A percentile compares a stretch with the other conserved stretches of the same genome.
These are phyloP conservation scores for Mycena pura DNA, from an alignment of 768 basidiomycete species.

Conservation along the genomic window DNA sequence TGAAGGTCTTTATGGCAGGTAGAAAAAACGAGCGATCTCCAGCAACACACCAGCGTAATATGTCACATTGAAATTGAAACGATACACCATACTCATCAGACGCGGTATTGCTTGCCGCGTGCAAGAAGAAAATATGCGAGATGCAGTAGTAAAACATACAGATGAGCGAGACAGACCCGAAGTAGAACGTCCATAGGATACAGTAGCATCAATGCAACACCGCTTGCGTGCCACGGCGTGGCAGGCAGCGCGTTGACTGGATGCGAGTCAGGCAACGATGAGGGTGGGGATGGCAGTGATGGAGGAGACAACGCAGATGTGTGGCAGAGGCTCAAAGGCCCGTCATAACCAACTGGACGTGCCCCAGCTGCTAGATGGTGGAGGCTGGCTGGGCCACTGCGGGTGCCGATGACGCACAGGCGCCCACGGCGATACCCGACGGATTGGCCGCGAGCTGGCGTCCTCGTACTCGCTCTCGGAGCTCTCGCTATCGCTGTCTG, in stretches of 20 bases:
- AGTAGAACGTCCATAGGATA: constrained; percentile 34
- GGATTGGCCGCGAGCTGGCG: constrained; percentile 38
- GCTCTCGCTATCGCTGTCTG: constrained; percentile 30
- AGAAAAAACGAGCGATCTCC: too few relatives aligned
- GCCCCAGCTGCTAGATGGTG: constrained; percentile 11
- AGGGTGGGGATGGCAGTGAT: not conserved
- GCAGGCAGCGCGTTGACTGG: constrained; percentile 5
- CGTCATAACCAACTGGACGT: constrained; percentile 20
- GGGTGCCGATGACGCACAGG: constrained; percentile 10
- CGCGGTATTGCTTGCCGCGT: constrained; percentile 9
- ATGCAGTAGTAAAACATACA: constrained; percentile 50
- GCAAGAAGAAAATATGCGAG: constrained; percentile 29
- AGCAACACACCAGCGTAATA: too few relatives aligned
- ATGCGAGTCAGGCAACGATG: constrained; percentile 6
- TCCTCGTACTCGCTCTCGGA: constrained; percentile 42
- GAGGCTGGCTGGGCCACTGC: constrained; percentile 16
- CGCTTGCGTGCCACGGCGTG: constrained; percentile 39
- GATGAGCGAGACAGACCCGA: constrained; percentile 50
- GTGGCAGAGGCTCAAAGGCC: not conserved
- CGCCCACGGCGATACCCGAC: constrained; percentile 38
- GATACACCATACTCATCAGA: too few relatives aligned
- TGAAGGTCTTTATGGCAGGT: too few relatives aligned
- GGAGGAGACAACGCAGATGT: not conserved
- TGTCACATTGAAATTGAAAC: too few relatives aligned
- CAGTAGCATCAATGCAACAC: constrained; percentile 43